Evolutionary conservation across 2,329 filamentous ascomycete genomes (phyloP).

Genomic region (Cordyceps cateniannulata): DNA sequence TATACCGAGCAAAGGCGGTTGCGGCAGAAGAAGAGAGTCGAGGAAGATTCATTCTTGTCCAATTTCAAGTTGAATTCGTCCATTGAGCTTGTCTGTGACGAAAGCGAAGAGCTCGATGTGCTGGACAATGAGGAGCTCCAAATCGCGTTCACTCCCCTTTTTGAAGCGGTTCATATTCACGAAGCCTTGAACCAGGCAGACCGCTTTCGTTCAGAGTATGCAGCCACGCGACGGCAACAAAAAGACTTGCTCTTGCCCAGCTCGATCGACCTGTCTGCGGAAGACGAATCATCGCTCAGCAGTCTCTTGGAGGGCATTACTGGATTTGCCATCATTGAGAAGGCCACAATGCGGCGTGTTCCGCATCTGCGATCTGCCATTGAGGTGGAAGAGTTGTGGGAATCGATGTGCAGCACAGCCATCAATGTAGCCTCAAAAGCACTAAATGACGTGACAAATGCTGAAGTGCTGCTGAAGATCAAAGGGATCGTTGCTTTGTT

Average conservation of each 20-base stretch:
- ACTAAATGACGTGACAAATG: conserved; percentile 73
- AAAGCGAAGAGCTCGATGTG: conserved; percentile 91
- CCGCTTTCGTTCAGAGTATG: conserved; percentile 84
- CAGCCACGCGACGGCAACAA: conserved; percentile 81
- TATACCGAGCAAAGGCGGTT: conserved; percentile 83
- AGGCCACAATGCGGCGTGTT: conserved; percentile 81
- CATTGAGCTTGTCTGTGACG: conserved; percentile 91
- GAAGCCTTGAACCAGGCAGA: conserved; percentile 89
- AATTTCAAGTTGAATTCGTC: conserved; percentile 93
- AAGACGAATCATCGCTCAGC: conserved; percentile 81
- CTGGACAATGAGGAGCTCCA: conserved; percentile 92
- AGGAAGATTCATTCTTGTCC: conserved; percentile 65
- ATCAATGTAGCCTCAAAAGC: conserved; percentile 77
- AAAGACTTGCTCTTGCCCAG: conserved; percentile 82
- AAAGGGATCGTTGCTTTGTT: conserved; percentile 91
- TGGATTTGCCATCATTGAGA: conserved; percentile 94
- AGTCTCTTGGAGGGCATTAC: conserved; percentile 88
- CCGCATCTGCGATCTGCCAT: conserved; percentile 74
- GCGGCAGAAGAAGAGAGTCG: conserved; percentile 75
- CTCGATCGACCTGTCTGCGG: conserved; percentile 68
- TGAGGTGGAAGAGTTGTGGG: conserved; percentile 98
- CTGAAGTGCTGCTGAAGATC: conserved; percentile 86
- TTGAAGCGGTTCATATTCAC: conserved; percentile 94
- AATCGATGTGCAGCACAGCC: conserved; percentile 89
- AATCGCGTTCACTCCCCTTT: conserved; percentile 89